Evolutionary conservation across 345 rosid genomes (phyloP).

Genomic region (Lumnitzera littorea): DNA sequence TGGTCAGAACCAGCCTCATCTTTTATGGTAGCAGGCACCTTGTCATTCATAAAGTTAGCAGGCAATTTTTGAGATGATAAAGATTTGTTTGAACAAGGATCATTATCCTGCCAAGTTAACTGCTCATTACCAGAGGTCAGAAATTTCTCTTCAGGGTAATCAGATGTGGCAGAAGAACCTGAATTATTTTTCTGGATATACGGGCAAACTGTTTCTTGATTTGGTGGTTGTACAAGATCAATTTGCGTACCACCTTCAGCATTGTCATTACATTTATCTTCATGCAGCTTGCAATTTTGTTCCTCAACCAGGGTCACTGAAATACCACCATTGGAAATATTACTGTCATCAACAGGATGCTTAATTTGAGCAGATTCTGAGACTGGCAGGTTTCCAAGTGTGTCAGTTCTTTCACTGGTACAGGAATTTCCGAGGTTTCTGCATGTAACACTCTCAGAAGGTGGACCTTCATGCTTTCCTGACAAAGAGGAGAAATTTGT

Average conservation of each 20-base stretch:
- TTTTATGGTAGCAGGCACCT: constrained; percentile 16
- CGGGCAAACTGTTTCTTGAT: constrained; percentile 10
- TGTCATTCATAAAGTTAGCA: constrained; percentile 16
- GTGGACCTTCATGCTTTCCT: constrained; percentile 21
- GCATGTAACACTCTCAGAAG: constrained; percentile 43
- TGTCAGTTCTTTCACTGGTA: constrained; percentile 16
- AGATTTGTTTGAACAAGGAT: constrained; percentile 14
- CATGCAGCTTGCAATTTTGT: constrained; percentile 14
- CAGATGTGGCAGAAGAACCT: constrained; percentile 17
- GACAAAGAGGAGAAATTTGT: constrained; percentile 9
- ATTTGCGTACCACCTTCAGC: constrained; percentile 12
- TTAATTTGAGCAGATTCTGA: constrained; percentile 23
- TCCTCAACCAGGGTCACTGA: constrained; percentile 19
- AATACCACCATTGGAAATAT: constrained; percentile 9
- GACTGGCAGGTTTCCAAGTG: constrained; percentile 13
- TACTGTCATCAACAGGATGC: constrained; percentile 17
- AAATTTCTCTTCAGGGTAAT: constrained; percentile 18
- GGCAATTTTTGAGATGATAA: constrained; percentile 19
- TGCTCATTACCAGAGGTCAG: constrained; percentile 20
- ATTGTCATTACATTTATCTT: constrained; percentile 12
- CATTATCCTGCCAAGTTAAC: constrained; percentile 17
- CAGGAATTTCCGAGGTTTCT: constrained; percentile 21
- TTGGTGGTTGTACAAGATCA: constrained; percentile 14
- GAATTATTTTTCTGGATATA: constrained; percentile 18
- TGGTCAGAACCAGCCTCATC: constrained; percentile 20